phyloP scores from a whole-genome alignment of 768 basidiomycete species.

The Guyanaporus albipodus region DNA sequence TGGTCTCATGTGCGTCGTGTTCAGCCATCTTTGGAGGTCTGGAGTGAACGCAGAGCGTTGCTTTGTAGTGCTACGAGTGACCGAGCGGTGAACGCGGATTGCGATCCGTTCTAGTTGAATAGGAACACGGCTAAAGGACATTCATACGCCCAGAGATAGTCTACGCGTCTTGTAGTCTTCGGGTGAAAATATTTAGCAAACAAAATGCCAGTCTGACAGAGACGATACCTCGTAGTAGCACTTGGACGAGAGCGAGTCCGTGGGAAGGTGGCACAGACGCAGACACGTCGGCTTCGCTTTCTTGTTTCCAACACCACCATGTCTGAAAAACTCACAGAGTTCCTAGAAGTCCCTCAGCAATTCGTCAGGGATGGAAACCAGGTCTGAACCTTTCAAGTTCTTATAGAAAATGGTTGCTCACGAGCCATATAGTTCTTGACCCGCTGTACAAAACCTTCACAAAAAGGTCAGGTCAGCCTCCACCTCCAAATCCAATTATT shows the following conservation, averaged over 20 bases:
- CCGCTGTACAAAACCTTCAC: conserved; percentile 96
- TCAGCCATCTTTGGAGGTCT: conserved; percentile 23
- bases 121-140: conserved; percentile 47
- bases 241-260: conserved; percentile 10
- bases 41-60: conserved; percentile 7
- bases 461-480: conserved; percentile 63
- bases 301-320: conserved; percentile 41
- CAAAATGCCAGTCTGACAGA: background rate
- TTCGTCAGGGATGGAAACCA: conserved; percentile 93
- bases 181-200: conserved; percentile 5
- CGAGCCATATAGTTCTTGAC: conserved; percentile 70
- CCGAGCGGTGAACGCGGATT: conserved; percentile 23
- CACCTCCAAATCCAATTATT: background rate
- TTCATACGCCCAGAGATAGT: conserved; percentile 46
- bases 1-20: conserved; percentile 9
- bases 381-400: conserved; percentile 43
- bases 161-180: conserved; percentile 13
- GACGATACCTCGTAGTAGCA: conserved; percentile 15
- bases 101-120: conserved; percentile 29
- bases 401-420: conserved; percentile 7
- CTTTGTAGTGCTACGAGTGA: conserved; percentile 8
- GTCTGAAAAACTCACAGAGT: conserved; percentile 89
- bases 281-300: conserved; percentile 30
- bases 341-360: conserved; percentile 87
- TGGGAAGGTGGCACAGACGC: conserved; percentile 25